Evolutionary conservation across 495 filamentous ascomycete genomes (phyloP), one percentile per base, ranked within the genome.

Genomic region (Penicillium roqueforti): DNA sequence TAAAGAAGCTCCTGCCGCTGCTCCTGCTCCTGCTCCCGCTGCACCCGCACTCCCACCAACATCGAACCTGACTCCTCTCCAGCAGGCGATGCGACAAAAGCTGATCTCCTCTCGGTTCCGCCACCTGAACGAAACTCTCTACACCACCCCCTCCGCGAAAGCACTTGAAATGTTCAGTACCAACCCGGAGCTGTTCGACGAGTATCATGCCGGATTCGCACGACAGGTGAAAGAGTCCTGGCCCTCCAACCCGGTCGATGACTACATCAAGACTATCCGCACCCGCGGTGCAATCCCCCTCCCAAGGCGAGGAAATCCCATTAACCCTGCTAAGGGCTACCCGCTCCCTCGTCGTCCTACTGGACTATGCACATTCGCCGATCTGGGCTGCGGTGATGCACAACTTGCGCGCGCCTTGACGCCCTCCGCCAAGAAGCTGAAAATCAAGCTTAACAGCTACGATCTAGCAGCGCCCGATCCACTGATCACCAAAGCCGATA

Each of bases 151-250:
- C 14, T 98, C 93, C 1, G 68, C 74, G 39, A 81, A 91, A 44
- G 85, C 92, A 14, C 81, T 92, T 51, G 67, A 81, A 52, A 81
- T 96, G 36, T 97, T 97, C 76, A 68, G 77, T 37, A 68, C 84
- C 8, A 87, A 86, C 54, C 93, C 93, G 0, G 88, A 93, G 56
- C 87, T 96, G 74, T 98, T 96, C 74, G 75, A 81, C 38, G 89
- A 97, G 64, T 98, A 98, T 70, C 93, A 98, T 69, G 83, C 85
- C 40, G 93, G 93, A 16, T 97, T 98, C 79, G 85, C 92, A 1
- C 86, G 88, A 23, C 93, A 98, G 73, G 93, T 97, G 47, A 76
- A 76, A 54, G 86, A 87, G 48, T 85, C 87, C 1, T 98, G 93
- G 93, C 93, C 93, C 31, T 88, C 92, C 53, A 98, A 97, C 72